Evolutionary conservation across 192 early-diverging fungal species (phyloP), one percentile per base, ranked within the genome.

Genomic region (Funneliformis mosseae): DNA sequence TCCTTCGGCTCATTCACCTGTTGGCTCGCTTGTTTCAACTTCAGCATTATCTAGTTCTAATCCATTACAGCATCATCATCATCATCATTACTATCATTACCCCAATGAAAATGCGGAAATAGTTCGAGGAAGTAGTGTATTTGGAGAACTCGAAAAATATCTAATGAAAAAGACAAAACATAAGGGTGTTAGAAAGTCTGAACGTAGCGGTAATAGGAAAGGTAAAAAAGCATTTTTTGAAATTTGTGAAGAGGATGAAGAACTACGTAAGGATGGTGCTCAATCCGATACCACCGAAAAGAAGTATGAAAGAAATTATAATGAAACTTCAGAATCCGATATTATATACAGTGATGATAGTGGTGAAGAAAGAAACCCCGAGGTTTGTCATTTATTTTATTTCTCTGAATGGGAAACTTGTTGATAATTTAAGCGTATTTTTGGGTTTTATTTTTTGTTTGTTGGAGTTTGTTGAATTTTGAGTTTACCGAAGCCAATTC

Each of bases 51-150:
- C 77, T 45, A 79, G 77, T 38, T 79, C 77, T n/a, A 79, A 79
- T 62, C 78, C 78, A 23, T 33, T 71, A 8, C 78, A 79, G 18
- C 63, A 79, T 71, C 78, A 79, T 70, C 68, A 79, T 39, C 69
- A 79, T 79, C 78, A 79, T 59, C 78, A 79, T 21, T 59, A 78
- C 27, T 64, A 79, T 70, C 78, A 79, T 21, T 79, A 71, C 41
- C 38, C 33, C 7, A n/a, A 28, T 28, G 78, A 79, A 69, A 79
- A 71, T 55, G 6, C 8, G 9, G 78, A 79, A 41, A 60, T 79
- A 70, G 67, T 71, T 18, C 46, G 50, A 61, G 78, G 78, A 41
- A 71, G 76, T 12, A 64, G 43, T 41, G 78, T 79, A 33, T 71
- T 79, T n/a, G 78, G 78, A 21, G 78, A 79, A 41, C 39, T 79